Evolutionary conservation across 768 basidiomycete genomes (phyloP).

Genomic region (Calocera viscosa): DNA sequence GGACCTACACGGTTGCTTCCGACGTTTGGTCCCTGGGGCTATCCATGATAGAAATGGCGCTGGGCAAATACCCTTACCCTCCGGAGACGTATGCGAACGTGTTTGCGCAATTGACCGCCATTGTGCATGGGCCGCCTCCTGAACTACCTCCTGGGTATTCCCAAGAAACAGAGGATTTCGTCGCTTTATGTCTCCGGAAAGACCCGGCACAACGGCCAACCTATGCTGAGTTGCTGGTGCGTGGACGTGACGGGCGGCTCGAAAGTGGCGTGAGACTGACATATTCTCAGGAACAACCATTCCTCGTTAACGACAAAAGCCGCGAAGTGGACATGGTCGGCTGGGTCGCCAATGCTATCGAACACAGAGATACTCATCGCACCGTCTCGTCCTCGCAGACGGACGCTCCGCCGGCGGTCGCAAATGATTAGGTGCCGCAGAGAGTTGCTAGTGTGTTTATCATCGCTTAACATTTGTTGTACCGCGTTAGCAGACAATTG

Average conservation of each 20-base stretch:
- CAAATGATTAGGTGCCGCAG: neutral
- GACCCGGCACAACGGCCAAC: conserved; percentile 65
- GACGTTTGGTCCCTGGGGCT: conserved; percentile 97
- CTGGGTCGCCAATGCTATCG: conserved; percentile 51
- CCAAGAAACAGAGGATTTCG: conserved; percentile 66
- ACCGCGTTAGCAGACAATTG: neutral
- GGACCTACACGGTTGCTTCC: conserved; percentile 89
- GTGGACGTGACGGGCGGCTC: conserved; percentile 22
- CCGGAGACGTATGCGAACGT: conserved; percentile 96
- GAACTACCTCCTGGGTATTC: conserved; percentile 62
- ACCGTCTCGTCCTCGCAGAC: neutral
- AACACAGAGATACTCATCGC: conserved; percentile 16
- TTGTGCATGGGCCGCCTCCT: conserved; percentile 89
- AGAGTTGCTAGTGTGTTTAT: neutral
- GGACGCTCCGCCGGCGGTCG: neutral
- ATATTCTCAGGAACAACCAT: conserved; percentile 53
- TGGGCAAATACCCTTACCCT: conserved; percentile 85
- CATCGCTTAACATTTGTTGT: neutral
- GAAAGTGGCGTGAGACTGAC: neutral
- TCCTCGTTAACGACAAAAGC: conserved; percentile 47
- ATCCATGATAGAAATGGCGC: conserved; percentile 82
- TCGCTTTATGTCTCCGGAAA: conserved; percentile 54
- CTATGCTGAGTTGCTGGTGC: conserved; percentile 66
- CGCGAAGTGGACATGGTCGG: conserved; percentile 69
- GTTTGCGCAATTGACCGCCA: conserved; percentile 92